phyloP scores from a whole-genome alignment of 331 rosid species.

The Ulmus americana region DNA sequence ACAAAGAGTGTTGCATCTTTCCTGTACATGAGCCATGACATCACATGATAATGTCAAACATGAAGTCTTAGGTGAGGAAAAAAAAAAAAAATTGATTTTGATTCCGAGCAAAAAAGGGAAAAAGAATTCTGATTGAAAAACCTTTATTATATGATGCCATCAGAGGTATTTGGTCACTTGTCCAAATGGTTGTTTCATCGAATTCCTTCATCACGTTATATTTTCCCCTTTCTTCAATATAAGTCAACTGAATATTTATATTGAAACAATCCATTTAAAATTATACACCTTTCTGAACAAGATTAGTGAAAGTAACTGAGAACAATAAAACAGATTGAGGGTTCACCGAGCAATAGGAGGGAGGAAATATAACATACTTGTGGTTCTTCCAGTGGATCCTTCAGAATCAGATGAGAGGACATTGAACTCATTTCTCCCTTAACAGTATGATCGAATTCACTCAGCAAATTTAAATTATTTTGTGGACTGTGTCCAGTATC shows the following conservation, averaged over 20 bases:
- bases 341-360: conserved; percentile 7
- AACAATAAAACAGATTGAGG: not conserved
- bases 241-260: conserved; percentile 44
- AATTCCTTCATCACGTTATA: conserved; percentile 78
- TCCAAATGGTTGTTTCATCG: conserved; percentile 96
- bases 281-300: conserved; percentile 4
- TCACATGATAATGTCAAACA: conserved; percentile 23
- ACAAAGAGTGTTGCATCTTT: conserved; percentile 91
- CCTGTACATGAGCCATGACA: conserved; percentile 42
- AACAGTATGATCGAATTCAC: conserved; percentile 38
- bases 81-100: not conserved
- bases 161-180: conserved; percentile 81
- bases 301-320: not conserved
- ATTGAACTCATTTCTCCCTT: conserved; percentile 52
- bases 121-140: conserved; percentile 24
- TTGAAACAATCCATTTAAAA: not conserved
- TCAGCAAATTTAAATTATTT: conserved; percentile 21
- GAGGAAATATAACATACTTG: conserved; percentile 40
- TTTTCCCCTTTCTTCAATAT: conserved; percentile 85
- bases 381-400: conserved; percentile 79
- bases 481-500: conserved; percentile 40
- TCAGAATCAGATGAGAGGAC: conserved; percentile 76
- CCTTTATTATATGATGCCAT: conserved; percentile 96
- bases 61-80: not conserved
- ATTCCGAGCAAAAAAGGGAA: not conserved